Base-by-base conservation (phyloP, 2,329 filamentous ascomycete genomes). In the Penicillium sp. region DNA sequence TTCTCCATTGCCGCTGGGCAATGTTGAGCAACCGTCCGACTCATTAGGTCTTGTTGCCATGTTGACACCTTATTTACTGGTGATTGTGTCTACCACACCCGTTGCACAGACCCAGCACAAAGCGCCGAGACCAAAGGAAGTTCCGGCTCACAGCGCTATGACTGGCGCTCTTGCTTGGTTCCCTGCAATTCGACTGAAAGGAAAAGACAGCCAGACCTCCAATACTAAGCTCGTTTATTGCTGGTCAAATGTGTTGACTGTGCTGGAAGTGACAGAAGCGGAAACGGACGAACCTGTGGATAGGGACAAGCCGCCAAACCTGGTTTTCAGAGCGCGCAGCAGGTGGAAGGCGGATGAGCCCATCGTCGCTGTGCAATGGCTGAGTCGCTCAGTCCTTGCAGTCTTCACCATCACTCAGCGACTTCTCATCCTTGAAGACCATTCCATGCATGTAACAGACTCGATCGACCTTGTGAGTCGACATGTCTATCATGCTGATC, bases 141-240 rank as follows among this genome's bases (percentile, higher is more conserved):
- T 98, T 10, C 87, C 87, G 27, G 90, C 91, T 1, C 93, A 99
- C 71, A 91, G 92, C 69, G 88, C 93, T 19, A 88, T 99, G 83
- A 97, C 91, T 50, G 96, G 93, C 2, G 96, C 93, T 67, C 77
- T 99, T 50, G 92, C 95, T 33, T 99, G 95, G 95, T 99, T 99
- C 71, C 95, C 95, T 2, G 92, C 93, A 2, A 95, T 99, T 46
- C 95, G 91, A 69, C 80, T 99, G 44, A 98, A 98, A 74, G 85
- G 86, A 16, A 84, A 86, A 10, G 88, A 92, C 60, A 79, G 85
- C 1, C 81, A 84, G 47, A 86, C 85, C 0, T 87, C 86, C 5
- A 89, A 87, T 66, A 84, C 87, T 8, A 98, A 99, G 74, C 83
- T 99, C 19, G 93, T 91, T 0, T 99, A 99, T 77, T 97, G 93